Percentiles rank a stretch among this genome's conserved stretches.
Conservation (phyloP, 345 rosid genomes). For the Brassica rapa region DNA sequence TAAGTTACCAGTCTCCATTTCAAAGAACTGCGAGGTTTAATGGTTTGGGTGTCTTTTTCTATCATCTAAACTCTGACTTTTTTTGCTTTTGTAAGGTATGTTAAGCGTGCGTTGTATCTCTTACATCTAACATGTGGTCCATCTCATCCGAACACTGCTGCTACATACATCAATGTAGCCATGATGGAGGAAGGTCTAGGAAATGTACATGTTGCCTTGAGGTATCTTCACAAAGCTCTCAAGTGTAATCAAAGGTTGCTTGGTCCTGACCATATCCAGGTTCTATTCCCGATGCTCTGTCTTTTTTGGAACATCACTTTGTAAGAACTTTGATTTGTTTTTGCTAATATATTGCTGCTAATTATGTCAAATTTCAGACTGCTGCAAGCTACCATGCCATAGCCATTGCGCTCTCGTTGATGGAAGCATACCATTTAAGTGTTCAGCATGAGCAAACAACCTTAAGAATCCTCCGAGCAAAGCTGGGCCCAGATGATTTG, state of each 20-base stretch:
- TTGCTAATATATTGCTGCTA: constrained; percentile 8
- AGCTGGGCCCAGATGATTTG: constrained; percentile 95
- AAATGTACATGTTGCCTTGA: constrained; percentile 95
- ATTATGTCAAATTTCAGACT: constrained; percentile 56
- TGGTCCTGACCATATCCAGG: constrained; percentile 99
- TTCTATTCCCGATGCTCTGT: constrained; percentile 38
- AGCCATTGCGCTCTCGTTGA: constrained; percentile 98
- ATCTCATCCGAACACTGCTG: constrained; percentile 99
- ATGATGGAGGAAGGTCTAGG: constrained; percentile 99
- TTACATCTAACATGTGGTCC: constrained; percentile 97
- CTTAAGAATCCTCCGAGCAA: constrained; percentile 86
- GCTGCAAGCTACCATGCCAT: constrained; percentile 99
- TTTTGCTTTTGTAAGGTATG: constrained; percentile 64
- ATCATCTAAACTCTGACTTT: constrained; percentile 3
- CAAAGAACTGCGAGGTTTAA: constrained; percentile 19
- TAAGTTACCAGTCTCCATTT: constrained; percentile 43
- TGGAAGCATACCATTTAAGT: constrained; percentile 97
- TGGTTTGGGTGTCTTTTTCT: constrained; percentile 21
- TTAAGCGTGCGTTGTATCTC: constrained; percentile 95
- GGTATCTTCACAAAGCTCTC: constrained; percentile 96
- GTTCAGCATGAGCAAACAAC: constrained; percentile 99
- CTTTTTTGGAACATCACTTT: neutral
- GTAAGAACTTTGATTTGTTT: constrained; percentile 18
- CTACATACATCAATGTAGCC: constrained; percentile 96
- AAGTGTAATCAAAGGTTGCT: constrained; percentile 94